Conservation (phyloP, 345 rosid genomes). For the Gossypium thurberi region DNA sequence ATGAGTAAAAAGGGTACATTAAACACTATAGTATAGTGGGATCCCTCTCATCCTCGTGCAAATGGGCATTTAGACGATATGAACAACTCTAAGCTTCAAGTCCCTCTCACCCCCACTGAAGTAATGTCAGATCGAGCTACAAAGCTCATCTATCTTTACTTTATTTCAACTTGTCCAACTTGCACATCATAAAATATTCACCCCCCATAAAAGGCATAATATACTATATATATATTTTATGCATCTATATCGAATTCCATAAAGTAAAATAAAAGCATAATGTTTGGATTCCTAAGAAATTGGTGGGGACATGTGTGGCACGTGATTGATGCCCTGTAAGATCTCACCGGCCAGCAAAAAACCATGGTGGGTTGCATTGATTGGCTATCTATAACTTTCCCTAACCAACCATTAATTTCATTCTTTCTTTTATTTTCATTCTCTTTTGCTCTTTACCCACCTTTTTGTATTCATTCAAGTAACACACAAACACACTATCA, state of each 20-base stretch:
- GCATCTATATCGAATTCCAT: background rate
- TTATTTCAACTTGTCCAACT: constrained; percentile 12
- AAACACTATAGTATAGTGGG: background rate
- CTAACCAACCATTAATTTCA: background rate
- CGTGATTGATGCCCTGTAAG: constrained; percentile 11
- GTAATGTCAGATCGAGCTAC: background rate
- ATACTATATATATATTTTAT: constrained; percentile 1
- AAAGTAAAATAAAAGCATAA: constrained; percentile 1
- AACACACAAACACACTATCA: background rate
- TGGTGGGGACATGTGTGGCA: constrained; percentile 11
- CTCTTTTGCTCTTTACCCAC: background rate
- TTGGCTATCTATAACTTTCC: background rate
- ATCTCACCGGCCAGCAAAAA: background rate
- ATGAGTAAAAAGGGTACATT: background rate
- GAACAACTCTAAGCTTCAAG: background rate
- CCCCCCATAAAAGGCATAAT: background rate
- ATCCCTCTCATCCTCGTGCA: background rate
- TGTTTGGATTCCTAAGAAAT: constrained; percentile 2
- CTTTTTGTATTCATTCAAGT: background rate
- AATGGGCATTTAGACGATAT: no score
- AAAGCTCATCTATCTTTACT: background rate
- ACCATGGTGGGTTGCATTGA: background rate
- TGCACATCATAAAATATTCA: background rate
- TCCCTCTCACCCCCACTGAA: background rate
- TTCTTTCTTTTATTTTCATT: background rate